Evolutionary conservation across 1,284 basidiomycete genomes (phyloP).

Genomic region (Leccinum laetum): DNA sequence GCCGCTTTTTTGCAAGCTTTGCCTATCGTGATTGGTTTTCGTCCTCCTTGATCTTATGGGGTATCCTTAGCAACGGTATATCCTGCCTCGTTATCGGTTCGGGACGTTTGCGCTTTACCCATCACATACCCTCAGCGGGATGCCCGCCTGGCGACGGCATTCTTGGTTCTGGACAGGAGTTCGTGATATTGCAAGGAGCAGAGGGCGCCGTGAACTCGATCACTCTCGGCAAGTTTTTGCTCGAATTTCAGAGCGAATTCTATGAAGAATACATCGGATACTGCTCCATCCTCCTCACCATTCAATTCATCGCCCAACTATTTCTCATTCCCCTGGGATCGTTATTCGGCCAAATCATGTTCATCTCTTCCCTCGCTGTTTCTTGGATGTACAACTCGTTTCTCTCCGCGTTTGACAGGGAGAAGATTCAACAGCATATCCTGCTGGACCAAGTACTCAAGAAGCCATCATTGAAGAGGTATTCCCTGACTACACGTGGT

Average conservation of each 20-base stretch:
- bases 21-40: constrained; percentile 26
- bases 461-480: constrained; percentile 17
- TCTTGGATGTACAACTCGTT: constrained; percentile 29
- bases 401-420: constrained; percentile 28
- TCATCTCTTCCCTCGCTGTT: constrained; percentile 25
- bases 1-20: constrained; percentile 20
- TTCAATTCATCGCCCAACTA: constrained; percentile 30
- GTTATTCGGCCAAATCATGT: constrained; percentile 31
- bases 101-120: constrained; percentile 20
- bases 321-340: constrained; percentile 17
- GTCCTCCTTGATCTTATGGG: constrained; percentile 29
- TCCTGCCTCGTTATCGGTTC: constrained; percentile 28
- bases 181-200: constrained; percentile 21
- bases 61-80: constrained; percentile 29
- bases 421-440: constrained; percentile 24
- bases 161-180: constrained; percentile 16
- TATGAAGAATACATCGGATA: constrained; percentile 20
- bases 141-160: constrained; percentile 26
- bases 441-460: constrained; percentile 18
- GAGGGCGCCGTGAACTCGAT: constrained; percentile 28
- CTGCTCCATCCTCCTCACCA: constrained; percentile 23
- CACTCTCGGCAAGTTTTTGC: constrained; percentile 23
- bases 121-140: constrained; percentile 20
- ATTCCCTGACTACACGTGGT: constrained; percentile 21
- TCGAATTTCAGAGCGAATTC: constrained; percentile 16